Conservation (phyloP, 768 basidiomycete species). For the Boletus eberwhitei region DNA sequence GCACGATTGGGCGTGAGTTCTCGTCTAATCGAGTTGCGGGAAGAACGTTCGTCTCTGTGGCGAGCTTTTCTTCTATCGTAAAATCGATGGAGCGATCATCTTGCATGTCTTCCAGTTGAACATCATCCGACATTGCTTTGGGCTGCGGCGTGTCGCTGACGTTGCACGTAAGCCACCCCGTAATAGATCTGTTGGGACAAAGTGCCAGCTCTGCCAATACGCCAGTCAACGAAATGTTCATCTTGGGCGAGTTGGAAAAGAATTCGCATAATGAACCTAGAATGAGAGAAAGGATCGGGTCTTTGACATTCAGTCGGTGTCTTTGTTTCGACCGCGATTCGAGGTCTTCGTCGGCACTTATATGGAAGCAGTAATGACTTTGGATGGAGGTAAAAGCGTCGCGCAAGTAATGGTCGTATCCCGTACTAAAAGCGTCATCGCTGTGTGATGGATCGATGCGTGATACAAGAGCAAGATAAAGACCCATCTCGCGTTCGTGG, state of each 20-base stretch:
- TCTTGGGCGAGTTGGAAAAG: conserved; percentile 82
- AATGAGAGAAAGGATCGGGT: conserved; percentile 67
- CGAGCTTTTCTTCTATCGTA: conserved; percentile 61
- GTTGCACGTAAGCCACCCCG: conserved; percentile 84
- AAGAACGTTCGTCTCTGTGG: conserved; percentile 52
- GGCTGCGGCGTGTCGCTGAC: conserved; percentile 36
- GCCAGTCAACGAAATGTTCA: conserved; percentile 86
- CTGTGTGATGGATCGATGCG: conserved; percentile 68
- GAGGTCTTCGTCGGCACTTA: conserved; percentile 41
- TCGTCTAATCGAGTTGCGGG: conserved; percentile 71
- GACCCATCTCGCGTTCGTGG: conserved; percentile 78
- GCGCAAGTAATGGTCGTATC: conserved; percentile 77
- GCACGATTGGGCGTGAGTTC: conserved; percentile 70
- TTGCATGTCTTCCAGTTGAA: conserved; percentile 44
- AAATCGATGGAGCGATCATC: conserved; percentile 85
- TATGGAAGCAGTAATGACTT: conserved; percentile 55
- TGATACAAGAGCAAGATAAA: conserved; percentile 78
- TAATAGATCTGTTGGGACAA: conserved; percentile 82
- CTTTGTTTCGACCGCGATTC: conserved; percentile 44
- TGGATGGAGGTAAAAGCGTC: conserved; percentile 73
- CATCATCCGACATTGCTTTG: conserved; percentile 8
- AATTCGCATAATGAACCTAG: conserved; percentile 73
- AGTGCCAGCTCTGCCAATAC: conserved; percentile 74
- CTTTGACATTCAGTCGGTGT: conserved; percentile 76
- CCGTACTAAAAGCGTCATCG: conserved; percentile 75